These are phyloP conservation scores for Mortierella hygrophila DNA, from an alignment of 192 early-diverging fungal species.

Conservation along the genomic window DNA sequence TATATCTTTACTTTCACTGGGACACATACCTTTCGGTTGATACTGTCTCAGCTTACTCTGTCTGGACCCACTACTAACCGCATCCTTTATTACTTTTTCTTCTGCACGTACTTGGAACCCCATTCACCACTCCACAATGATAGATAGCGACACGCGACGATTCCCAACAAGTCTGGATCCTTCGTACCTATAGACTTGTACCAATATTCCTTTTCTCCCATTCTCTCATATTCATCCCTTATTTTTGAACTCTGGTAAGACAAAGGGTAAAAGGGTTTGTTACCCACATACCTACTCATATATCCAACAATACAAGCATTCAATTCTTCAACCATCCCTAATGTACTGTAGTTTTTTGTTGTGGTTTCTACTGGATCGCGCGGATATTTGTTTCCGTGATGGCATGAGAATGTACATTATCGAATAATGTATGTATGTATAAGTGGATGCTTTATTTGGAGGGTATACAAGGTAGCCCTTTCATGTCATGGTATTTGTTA, in stretches of 20 bases:
- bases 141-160: conserved; percentile 23
- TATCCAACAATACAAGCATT: no score
- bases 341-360: not conserved
- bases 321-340: no score
- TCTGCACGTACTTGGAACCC: not conserved
- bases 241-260: not conserved
- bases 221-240: not conserved
- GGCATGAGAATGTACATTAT: not conserved
- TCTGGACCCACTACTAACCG: not conserved
- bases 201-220: not conserved
- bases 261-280: not conserved
- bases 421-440: no score
- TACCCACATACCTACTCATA: no score
- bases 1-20: not conserved
- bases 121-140: not conserved
- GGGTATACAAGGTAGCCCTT: not conserved
- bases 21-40: not conserved
- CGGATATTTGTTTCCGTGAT: not conserved
- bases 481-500: not conserved
- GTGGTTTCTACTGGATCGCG: not conserved
- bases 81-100: not conserved
- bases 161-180: conserved; percentile 33
- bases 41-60: not conserved
- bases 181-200: conserved; percentile 22
- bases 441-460: not conserved